Conservation (phyloP, 768 basidiomycete genomes). For the Sutorius australiensis region DNA sequence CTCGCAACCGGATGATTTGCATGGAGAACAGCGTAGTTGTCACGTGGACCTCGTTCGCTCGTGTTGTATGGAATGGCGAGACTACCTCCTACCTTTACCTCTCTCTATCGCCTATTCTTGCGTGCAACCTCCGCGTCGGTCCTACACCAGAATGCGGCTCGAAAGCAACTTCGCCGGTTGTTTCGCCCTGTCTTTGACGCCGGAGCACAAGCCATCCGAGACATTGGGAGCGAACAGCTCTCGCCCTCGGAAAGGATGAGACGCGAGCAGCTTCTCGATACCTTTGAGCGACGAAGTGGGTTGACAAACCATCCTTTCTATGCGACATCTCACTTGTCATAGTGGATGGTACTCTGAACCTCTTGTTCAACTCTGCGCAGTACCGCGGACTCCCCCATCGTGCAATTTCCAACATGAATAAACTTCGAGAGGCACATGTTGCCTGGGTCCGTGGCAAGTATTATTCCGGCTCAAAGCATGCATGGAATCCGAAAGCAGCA, state of each 20-base stretch:
- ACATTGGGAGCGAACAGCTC: slow-evolving; percentile 34
- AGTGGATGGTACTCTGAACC: slow-evolving; percentile 68
- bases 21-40: neutral
- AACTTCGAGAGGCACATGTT: slow-evolving; percentile 31
- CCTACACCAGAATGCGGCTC: slow-evolving; percentile 45
- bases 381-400: slow-evolving; percentile 61
- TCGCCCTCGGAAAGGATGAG: slow-evolving; percentile 27
- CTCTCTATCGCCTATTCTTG: slow-evolving; percentile 58
- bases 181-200: slow-evolving; percentile 55
- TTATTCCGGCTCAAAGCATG: slow-evolving; percentile 17
- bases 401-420: slow-evolving; percentile 49
- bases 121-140: slow-evolving; percentile 56
- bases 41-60: too few relatives aligned
- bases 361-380: slow-evolving; percentile 59
- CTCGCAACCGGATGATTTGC: slow-evolving; percentile 1
- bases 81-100: slow-evolving; percentile 42
- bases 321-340: slow-evolving; percentile 11
- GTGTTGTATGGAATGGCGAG: slow-evolving; percentile 2
- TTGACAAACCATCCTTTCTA: neutral
- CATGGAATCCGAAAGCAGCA: slow-evolving; percentile 42
- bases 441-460: slow-evolving; percentile 24
- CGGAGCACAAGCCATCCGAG: slow-evolving; percentile 42
- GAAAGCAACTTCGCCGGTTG: slow-evolving; percentile 42
- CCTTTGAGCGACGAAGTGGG: slow-evolving; percentile 57
- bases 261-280: slow-evolving; percentile 41